A percentile compares a stretch with the other conserved stretches of the same genome.
Conservation (phyloP, 345 rosid species). For the Aquilaria sinensis region DNA sequence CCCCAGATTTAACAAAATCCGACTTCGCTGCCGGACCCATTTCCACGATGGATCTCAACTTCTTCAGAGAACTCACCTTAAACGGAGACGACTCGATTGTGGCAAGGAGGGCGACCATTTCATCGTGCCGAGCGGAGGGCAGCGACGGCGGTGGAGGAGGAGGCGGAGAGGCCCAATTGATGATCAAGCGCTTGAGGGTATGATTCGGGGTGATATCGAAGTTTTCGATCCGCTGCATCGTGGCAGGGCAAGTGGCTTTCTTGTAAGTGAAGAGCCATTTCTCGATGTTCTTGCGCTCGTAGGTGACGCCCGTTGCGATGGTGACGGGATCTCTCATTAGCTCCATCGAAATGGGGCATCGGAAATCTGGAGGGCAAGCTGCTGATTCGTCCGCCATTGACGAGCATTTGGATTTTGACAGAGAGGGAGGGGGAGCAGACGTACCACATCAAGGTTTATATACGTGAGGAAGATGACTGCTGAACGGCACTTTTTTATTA, state of each 20-base stretch:
- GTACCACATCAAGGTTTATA: not conserved
- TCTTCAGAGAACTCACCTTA: constrained; percentile 25
- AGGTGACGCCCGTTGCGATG: constrained; percentile 43
- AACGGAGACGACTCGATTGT: constrained; percentile 27
- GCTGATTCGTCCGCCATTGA: constrained; percentile 5
- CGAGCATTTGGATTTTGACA: not conserved
- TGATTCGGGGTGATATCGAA: constrained; percentile 26
- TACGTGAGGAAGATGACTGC: not conserved
- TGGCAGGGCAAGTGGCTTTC: constrained; percentile 35
- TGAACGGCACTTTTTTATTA: too few species aligned
- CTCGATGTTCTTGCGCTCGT: constrained; percentile 41
- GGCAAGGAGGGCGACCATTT: constrained; percentile 17
- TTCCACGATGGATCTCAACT: constrained; percentile 16
- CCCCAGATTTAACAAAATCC: constrained; percentile 17
- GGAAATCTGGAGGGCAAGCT: constrained; percentile 26
- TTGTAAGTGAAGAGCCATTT: constrained; percentile 46
- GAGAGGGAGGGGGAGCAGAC: not conserved
- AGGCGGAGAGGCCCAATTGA: constrained; percentile 11
- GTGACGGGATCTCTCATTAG: constrained; percentile 51
- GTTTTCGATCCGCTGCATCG: constrained; percentile 22
- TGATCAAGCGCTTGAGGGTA: constrained; percentile 30
- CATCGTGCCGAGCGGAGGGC: constrained; percentile 11
- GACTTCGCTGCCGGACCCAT: constrained; percentile 10
- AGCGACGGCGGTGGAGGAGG: not conserved
- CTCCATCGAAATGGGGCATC: constrained; percentile 41